Conservation (phyloP, 2,329 filamentous ascomycete species). For the Fusarium verticillioides region DNA sequence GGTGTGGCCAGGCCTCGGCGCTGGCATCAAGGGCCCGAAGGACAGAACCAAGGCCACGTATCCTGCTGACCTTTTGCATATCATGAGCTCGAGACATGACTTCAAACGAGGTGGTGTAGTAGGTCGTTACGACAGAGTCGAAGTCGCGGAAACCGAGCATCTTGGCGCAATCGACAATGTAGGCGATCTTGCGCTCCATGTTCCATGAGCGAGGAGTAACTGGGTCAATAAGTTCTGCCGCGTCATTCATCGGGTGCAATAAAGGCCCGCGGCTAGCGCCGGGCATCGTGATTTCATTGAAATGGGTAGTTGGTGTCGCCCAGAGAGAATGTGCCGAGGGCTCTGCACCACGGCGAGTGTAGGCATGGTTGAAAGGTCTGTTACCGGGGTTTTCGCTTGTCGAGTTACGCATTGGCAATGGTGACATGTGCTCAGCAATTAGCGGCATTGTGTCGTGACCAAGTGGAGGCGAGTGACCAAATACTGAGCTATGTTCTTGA, state of each 20-base stretch:
- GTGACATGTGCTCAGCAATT: background rate
- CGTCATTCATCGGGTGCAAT: background rate
- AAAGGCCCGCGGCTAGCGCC: background rate
- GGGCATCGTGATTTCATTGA: background rate
- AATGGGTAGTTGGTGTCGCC: background rate
- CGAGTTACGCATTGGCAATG: background rate
- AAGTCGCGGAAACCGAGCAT: background rate
- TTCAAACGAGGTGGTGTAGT: background rate
- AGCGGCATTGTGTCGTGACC: background rate
- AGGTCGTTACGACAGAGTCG: background rate
- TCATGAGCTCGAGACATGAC: background rate
- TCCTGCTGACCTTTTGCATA: background rate
- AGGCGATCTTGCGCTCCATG: background rate
- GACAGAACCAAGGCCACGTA: background rate
- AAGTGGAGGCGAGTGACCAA: background rate
- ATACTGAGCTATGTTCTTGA: background rate
- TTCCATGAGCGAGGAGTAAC: background rate
- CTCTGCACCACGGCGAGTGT: background rate
- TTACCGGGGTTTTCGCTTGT: too few relatives aligned
- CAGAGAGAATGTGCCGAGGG: background rate
- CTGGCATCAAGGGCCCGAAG: background rate
- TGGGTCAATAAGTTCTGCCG: background rate
- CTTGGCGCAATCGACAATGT: background rate
- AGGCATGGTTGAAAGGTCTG: accelerated
- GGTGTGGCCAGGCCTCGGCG: background rate